Evolutionary conservation across 2,329 filamentous ascomycete genomes (phyloP), one percentile per base, ranked within the genome.

Genomic region (Beauveria caledonica): DNA sequence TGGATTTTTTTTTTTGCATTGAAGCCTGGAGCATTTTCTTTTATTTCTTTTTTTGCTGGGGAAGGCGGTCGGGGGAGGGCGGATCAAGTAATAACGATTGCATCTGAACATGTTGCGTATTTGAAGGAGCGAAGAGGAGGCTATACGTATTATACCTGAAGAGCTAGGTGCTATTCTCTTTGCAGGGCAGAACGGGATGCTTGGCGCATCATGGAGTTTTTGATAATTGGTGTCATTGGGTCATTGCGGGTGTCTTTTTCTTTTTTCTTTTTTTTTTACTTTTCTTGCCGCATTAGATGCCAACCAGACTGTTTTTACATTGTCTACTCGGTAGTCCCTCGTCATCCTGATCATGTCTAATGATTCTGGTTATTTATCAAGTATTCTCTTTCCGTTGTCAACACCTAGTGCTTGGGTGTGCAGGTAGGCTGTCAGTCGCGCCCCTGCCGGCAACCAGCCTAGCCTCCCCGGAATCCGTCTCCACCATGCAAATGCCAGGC

Each of bases 61-160:
- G 13, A 36, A 15, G 5, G 33, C 11, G 33, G 11, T 15, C 33
- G 33, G 33, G 5, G 2, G 33, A n/a, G n/a, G 3, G 39, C n/a
- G 46, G 27, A 25, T 51, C 56, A 23, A 50, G 36, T 59, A 46
- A 52, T 59, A 46, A 52, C 33, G 49, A 46, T 27, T 59, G 57
- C 57, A 59, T 46, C 39, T 46, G 49, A 49, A 46, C 9, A 53
- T 39, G 39, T 39, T 29, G 52, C 49, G 57, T 53, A 53, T 25
- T 53, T 59, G 39, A 44, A 44, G 39, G 5, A 52, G 52, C 52
- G 57, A 59, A 49, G 9, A 45, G 21, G 42, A 58, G 29, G 55
- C 55, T 58, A 33, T 49, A 50, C 13, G 21, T 25, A 49, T 42
- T 27, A 48, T 50, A 45, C 11, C 33, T 15, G 33, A 36, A 36